Evolutionary conservation across 2,329 filamentous ascomycete genomes (phyloP).

Genomic region (Teratosphaeria destructans): DNA sequence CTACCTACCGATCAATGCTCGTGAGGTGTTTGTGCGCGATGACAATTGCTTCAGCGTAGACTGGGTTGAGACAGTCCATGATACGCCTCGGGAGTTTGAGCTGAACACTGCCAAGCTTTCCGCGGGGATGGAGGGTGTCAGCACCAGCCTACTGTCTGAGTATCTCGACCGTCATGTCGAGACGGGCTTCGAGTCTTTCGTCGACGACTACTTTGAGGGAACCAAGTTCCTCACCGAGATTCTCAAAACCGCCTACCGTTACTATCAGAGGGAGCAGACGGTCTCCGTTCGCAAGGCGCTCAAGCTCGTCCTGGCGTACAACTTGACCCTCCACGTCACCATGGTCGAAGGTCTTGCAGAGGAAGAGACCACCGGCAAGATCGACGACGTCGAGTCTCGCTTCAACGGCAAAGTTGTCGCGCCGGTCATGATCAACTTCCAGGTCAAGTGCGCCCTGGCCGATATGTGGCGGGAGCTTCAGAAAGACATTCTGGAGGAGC

Average conservation of each 20-base stretch:
- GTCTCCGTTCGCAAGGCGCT: constrained; percentile 89
- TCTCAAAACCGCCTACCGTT: constrained; percentile 89
- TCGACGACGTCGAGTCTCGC: constrained; percentile 75
- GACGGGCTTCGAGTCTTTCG: constrained; percentile 80
- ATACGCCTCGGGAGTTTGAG: constrained; percentile 71
- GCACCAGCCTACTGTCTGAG: constrained; percentile 67
- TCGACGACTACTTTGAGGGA: constrained; percentile 92
- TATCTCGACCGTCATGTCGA: constrained; percentile 95
- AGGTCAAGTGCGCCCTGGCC: constrained; percentile 93
- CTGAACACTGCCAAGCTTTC: constrained; percentile 81
- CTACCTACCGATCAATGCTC: constrained; percentile 82
- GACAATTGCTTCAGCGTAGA: constrained; percentile 88
- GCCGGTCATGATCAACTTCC: constrained; percentile 98
- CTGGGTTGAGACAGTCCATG: constrained; percentile 76
- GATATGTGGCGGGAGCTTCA: constrained; percentile 98
- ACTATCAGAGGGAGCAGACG: constrained; percentile 77
- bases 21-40: constrained; percentile 84
- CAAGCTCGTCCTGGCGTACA: constrained; percentile 91
- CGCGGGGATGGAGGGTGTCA: constrained; percentile 80
- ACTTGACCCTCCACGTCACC: constrained; percentile 86
- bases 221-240: constrained; percentile 93
- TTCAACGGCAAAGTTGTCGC: constrained; percentile 85
- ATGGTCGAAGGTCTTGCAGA: constrained; percentile 83
- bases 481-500: constrained; percentile 89
- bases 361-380: constrained; percentile 68